Base-by-base conservation (phyloP, 2,329 filamentous ascomycete genomes). In the Fusarium ambrosium region DNA sequence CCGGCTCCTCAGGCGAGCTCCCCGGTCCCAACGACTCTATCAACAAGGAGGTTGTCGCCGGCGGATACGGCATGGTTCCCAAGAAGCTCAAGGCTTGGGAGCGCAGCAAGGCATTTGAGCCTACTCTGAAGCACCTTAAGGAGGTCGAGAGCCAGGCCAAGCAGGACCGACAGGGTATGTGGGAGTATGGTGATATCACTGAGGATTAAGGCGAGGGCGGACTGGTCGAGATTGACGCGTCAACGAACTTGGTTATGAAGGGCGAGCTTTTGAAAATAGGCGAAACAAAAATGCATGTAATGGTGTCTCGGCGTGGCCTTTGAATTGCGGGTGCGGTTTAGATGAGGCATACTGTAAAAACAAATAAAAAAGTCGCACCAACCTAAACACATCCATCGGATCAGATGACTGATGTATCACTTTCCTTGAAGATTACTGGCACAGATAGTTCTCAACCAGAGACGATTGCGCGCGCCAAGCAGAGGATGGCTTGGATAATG, bases 141-240 rank as follows among this genome's bases (percentile, higher is more conserved):
- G 89, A 93, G 82, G 90, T 93, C 62, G 93, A 97, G 87, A 87
- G 89, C 39, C 88, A 92, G 82, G 96, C 96, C 6, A 98, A 97
- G 89, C 87, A 90, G 65, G 91, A 92, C 67, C 91, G 95, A 72
- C 88, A 91, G 76, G 97, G 97, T 51, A 97, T 98, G 90, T 99
- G 96, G 95, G 97, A 99, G 89, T 99, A 98, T 84, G 97, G 97
- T 77, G 97, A 98, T 83, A 89, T 98, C 80, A 97, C 95, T 16
- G 95, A 98, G 86, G 95, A 97, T 80, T 95, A 91, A 82, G 36
- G 56, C 22, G 27, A n/a, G 62, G n/a, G 39, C 16, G 22, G 34
- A 56, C 43, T 41, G 24, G 34, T 48, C 36, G 29, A 20, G 39
- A 51, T 58, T 58, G 43, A 66, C 60, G 56, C 39, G 66, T 53